A percentile compares a stretch with the other conserved stretches of the same genome.
These are phyloP conservation scores for Urochloa ruziziensis DNA, from an alignment of 176 grass and related monocot genomes.

Conservation along the genomic window DNA sequence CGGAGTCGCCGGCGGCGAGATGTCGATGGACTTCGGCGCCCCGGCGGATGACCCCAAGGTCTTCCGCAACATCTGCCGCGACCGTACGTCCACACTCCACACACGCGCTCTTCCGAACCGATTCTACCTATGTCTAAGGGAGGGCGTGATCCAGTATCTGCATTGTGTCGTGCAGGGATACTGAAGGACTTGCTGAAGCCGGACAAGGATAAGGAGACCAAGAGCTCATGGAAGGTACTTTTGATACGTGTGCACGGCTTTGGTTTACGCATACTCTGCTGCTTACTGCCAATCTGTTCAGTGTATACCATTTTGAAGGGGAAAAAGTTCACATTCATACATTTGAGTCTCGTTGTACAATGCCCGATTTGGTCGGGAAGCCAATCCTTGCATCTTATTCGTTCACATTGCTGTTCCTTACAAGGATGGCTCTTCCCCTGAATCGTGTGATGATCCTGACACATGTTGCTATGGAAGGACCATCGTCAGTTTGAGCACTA, in stretches of 20 bases:
- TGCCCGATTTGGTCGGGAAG: neutral
- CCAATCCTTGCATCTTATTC: neutral
- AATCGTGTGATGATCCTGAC: neutral
- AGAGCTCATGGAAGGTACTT: conserved; percentile 79
- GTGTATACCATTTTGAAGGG: neutral
- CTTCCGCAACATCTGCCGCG: conserved; percentile 81
- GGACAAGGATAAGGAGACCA: conserved; percentile 66
- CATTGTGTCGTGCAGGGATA: conserved; percentile 48
- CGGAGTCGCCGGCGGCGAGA: neutral
- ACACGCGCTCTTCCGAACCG: neutral
- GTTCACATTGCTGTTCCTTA: neutral
- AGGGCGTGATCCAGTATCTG: neutral
- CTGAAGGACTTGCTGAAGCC: conserved; percentile 77
- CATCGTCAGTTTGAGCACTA: neutral
- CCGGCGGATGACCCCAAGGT: conserved; percentile 67
- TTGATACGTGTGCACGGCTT: neutral
- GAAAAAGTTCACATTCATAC: neutral
- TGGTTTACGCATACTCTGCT: neutral
- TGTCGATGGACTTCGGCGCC: conserved; percentile 69
- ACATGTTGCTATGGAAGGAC: neutral
- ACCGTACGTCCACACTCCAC: conserved; percentile 50
- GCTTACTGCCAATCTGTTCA: neutral
- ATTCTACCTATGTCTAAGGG: neutral
- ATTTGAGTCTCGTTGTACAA: neutral
- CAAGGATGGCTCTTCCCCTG: neutral